phyloP scores from a whole-genome alignment of 192 early-diverging fungal genomes.

The Phlyctochytrium planicorne region DNA sequence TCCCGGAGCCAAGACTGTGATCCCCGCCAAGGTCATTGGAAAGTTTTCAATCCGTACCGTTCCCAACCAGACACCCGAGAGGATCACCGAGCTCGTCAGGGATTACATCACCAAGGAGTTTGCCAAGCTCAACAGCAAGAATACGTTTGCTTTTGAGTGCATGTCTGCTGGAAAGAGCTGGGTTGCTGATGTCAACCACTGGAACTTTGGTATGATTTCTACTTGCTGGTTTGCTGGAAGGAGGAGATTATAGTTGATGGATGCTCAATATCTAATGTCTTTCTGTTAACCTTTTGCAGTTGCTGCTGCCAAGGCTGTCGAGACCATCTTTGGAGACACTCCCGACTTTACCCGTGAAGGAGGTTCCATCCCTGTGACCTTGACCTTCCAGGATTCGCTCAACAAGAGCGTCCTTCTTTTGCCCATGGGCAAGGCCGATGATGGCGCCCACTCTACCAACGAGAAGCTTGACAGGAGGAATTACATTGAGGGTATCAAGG shows the following conservation, averaged over 20 bases:
- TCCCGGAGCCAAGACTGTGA: slow-evolving; percentile 94
- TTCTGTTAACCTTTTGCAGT: slow-evolving; percentile 53
- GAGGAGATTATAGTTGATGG: too few relatives aligned
- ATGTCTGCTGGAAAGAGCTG: slow-evolving; percentile 86
- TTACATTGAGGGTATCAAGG: slow-evolving; percentile 93
- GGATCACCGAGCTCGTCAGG: slow-evolving; percentile 72
- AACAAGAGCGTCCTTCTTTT: slow-evolving; percentile 85
- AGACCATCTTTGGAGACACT: slow-evolving; percentile 86
- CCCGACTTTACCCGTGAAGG: slow-evolving; percentile 98
- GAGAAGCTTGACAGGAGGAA: slow-evolving; percentile 92
- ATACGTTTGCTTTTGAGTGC: slow-evolving; percentile 71
- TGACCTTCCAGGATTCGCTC: slow-evolving; percentile 96
- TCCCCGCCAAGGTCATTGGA: slow-evolving; percentile 91
- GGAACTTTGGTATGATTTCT: slow-evolving; percentile 74
- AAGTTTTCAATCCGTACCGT: slow-evolving; percentile 99
- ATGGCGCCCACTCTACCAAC: slow-evolving; percentile 97
- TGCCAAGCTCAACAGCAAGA: slow-evolving; percentile 87
- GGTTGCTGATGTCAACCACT: slow-evolving; percentile 88
- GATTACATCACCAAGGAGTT: slow-evolving; percentile 81
- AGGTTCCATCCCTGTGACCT: slow-evolving; percentile 95
- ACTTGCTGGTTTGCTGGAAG: slow-evolving; percentile 1
- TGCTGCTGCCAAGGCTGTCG: slow-evolving; percentile 86
- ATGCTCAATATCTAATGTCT: not conserved
- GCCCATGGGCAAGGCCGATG: slow-evolving; percentile 92
- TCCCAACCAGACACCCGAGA: slow-evolving; percentile 84